Base-by-base conservation (phyloP, 495 filamentous ascomycete genomes). In the Talaromyces stipitatus region DNA sequence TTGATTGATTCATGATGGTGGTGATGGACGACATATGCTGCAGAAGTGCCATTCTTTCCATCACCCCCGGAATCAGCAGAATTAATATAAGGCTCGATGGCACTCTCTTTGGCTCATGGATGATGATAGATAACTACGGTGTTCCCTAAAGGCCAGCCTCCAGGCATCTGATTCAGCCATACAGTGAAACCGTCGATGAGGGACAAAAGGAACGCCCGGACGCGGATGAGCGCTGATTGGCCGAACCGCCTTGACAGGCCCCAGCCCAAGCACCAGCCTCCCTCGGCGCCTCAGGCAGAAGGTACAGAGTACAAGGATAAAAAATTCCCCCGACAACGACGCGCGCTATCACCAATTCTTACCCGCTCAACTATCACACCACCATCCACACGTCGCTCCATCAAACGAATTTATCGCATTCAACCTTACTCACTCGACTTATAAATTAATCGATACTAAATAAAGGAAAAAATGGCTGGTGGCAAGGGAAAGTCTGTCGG, bases 401-500 rank as follows among this genome's bases (percentile, higher is more conserved):
- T 48, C 45, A n/a, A n/a, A 4, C 45, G 12, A 24, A 48, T 20
- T 48, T 47, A 48, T 48, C 22, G 45, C 45, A 26, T 48, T 48
- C 20, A 48, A 9, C 30, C 12, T 12, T 33, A 24, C 22, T 48
- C 24, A 48, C 20, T 23, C 45, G 22, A 48, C 45, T 9, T 20
- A 30, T 20, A 18, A 11, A 2, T 3, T 51, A 30, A 3, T 14
- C 18, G 24, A 23, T 7, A 20, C 20, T 22, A 55, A 41, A 28
- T 12, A 47, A 2, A 50, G 26, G 45, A 56, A 36, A 74, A 72
- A 70, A 88, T 88, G 85, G 78, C 90, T 71, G 90, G 90, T 61
- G 90, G 90, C 77, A 95, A 95, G 79, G 90, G 90, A 77, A 95
- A 95, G 80, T 92, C 88, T 58, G 87, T 91, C 60, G 90, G 90